Evolutionary conservation across 441 rosid genomes (phyloP).

Genomic region (Bocquillonia castaneifolia): DNA sequence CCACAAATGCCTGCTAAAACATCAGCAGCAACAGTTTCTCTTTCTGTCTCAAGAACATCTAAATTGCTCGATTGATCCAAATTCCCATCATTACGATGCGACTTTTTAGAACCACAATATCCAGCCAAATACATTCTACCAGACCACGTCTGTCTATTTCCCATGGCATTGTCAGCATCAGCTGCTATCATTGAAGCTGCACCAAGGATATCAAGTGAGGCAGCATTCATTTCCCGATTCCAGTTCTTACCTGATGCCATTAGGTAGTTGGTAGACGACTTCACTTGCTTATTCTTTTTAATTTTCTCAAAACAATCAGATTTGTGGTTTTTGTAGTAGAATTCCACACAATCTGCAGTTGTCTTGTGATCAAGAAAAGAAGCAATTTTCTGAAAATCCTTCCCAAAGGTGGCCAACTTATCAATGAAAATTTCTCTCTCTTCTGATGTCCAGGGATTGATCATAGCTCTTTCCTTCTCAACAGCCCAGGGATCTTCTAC

Average conservation of each 20-base stretch:
- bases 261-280: constrained; percentile 55
- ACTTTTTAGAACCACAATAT: constrained; percentile 39
- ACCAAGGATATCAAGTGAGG: constrained; percentile 77
- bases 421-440: constrained; percentile 74
- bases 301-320: constrained; percentile 81
- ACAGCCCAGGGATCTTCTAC: constrained; percentile 84
- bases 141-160: constrained; percentile 35
- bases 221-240: constrained; percentile 67
- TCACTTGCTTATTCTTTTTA: constrained; percentile 67
- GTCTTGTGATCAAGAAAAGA: constrained; percentile 83
- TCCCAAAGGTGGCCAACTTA: constrained; percentile 73
- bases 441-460: constrained; percentile 84
- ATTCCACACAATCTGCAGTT: constrained; percentile 95
- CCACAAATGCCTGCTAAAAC: constrained; percentile 73
- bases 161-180: constrained; percentile 44
- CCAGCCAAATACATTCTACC: constrained; percentile 47
- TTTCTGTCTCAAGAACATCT: constrained; percentile 48
- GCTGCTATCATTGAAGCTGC: constrained; percentile 75
- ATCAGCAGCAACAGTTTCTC: constrained; percentile 79
- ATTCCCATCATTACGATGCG: constrained; percentile 40
- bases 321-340: constrained; percentile 96
- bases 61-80: constrained; percentile 48
- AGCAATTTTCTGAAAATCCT: constrained; percentile 84
- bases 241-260: constrained; percentile 65
- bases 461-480: constrained; percentile 85